A percentile compares a stretch with the other conserved stretches of the same genome.
phyloP scores from a whole-genome alignment of 192 early-diverging fungal species.

The Coemansia sp. region DNA sequence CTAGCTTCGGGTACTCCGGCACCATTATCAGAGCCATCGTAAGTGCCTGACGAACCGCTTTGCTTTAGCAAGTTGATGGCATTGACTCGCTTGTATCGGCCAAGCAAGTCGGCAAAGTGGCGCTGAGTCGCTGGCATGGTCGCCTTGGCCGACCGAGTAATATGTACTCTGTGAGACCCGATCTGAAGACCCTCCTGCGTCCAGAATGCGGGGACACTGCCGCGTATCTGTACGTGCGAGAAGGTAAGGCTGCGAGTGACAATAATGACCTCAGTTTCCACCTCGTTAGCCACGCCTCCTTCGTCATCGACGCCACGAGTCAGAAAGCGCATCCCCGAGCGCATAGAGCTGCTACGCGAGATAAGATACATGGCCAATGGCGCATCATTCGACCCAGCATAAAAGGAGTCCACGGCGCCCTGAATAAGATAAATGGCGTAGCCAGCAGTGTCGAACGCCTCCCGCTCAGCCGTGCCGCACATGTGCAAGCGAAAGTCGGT shows the following conservation, averaged over 20 bases:
- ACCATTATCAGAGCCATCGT: slow-evolving; percentile 9
- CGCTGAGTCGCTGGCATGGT: slow-evolving; percentile 78
- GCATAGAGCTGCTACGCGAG: slow-evolving; percentile 49
- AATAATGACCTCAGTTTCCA: slow-evolving; percentile 91
- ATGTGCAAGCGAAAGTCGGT: slow-evolving; percentile 74
- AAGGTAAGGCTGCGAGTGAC: slow-evolving; percentile 57
- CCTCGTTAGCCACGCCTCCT: slow-evolving; percentile 97
- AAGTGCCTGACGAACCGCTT: slow-evolving; percentile 45
- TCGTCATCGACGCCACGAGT: slow-evolving; percentile 96
- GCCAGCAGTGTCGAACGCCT: slow-evolving; percentile 68
- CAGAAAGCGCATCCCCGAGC: slow-evolving; percentile 87
- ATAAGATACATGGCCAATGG: slow-evolving; percentile 32
- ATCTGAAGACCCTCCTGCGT: slow-evolving; percentile 89
- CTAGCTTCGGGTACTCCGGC: slow-evolving; percentile 57
- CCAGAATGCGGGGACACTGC: slow-evolving; percentile 94
- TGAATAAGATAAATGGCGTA: slow-evolving; percentile 64
- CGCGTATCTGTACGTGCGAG: slow-evolving; percentile 82
- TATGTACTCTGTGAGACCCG: slow-evolving; percentile 77
- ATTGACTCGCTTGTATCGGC: slow-evolving; percentile 71
- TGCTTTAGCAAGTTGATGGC: slow-evolving; percentile 76
- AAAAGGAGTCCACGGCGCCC: slow-evolving; percentile 38
- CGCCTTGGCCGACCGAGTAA: slow-evolving; percentile 77
- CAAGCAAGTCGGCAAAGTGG: slow-evolving; percentile 71
- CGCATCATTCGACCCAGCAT: neutral
- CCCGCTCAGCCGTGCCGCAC: slow-evolving; percentile 62